Base-by-base conservation (phyloP, 2,329 filamentous ascomycete genomes). In the Phaeosphaeriaceae sp. region DNA sequence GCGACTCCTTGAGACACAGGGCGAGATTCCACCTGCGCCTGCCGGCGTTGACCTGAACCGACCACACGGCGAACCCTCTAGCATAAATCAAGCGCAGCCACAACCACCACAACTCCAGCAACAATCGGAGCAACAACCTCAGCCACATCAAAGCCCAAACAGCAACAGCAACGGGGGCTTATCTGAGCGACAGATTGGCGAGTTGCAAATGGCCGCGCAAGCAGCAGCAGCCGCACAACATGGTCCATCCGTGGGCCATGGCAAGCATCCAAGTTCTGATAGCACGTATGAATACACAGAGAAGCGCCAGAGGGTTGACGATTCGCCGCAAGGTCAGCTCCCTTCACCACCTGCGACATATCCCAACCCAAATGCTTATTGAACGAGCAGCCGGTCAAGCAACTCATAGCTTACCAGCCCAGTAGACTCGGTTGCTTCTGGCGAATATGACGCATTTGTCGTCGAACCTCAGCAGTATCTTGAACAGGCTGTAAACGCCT, bases 21-120 rank as follows among this genome's bases (percentile, higher is more conserved):
- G 89, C 67, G 92, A 96, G 61, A 87, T 89, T 46, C 94, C 94
- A 1, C 89, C 88, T 53, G 87, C 92, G 8, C 93, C 93, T 1
- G 81, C 88, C 1, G 90, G 90, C 60, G 82, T 96, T 57, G 89
- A 90, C 64, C 78, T 96, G 21, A 79, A 76, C 42, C 80, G 82
- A 49, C 81, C 83, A 6, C 77, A 79, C 32, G 60, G 57, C 48
- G 65, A 71, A 43, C 58, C 63, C 12, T 42, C 66, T 18, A 63
- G 53, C 48, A 43, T 67, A 41, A 63, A 58, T 44, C 64, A 60
- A 36, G 23, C 52, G 20, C 48, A 43, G 9, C 52, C 52, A 33
- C 50, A 56, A 23, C 51, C 46, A 23, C 48, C 48, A 16, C 56
- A 61, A 26, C 61, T 63, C n/a, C 54, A 52, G 16, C 57, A 60